Conservation (phyloP, 352 stramenopile species). For the Phytophthora quininea region DNA sequence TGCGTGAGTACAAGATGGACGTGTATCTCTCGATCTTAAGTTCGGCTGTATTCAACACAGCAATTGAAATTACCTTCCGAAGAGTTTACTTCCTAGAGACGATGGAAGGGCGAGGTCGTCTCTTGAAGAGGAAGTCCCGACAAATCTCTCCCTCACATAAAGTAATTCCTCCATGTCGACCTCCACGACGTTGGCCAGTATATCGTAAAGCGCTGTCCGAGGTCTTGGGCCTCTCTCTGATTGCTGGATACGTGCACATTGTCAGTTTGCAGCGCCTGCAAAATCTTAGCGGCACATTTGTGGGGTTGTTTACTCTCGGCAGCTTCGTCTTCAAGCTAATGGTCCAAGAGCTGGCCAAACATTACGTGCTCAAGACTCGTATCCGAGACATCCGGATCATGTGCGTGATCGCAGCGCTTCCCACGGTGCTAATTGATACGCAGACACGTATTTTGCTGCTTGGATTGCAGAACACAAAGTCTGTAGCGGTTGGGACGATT, state of each 20-base stretch:
- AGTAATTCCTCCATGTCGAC: neutral
- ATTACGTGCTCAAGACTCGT: slow-evolving; percentile 20
- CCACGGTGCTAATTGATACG: slow-evolving; percentile 49
- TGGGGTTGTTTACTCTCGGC: slow-evolving; percentile 1
- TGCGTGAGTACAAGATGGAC: neutral
- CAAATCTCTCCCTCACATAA: neutral
- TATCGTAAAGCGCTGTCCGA: neutral
- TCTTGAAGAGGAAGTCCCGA: neutral
- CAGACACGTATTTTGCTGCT: slow-evolving; percentile 45
- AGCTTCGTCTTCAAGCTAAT: slow-evolving; percentile 32
- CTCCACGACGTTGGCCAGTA: neutral
- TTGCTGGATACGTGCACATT: slow-evolving; percentile 22
- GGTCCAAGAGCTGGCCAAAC: slow-evolving; percentile 31
- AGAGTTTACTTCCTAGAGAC: neutral
- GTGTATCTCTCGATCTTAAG: neutral
- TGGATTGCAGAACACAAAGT: slow-evolving; percentile 15
- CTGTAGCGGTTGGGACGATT: slow-evolving; percentile 17
- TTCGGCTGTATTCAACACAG: neutral
- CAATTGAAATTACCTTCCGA: neutral
- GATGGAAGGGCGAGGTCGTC: neutral
- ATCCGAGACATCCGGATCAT: slow-evolving; percentile 34
- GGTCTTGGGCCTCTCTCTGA: neutral
- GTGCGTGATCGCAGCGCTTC: slow-evolving; percentile 33
- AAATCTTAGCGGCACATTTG: neutral
- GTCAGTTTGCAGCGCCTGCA: neutral